phyloP scores from a whole-genome alignment of 768 basidiomycete species.

The Naganishia antarctica region DNA sequence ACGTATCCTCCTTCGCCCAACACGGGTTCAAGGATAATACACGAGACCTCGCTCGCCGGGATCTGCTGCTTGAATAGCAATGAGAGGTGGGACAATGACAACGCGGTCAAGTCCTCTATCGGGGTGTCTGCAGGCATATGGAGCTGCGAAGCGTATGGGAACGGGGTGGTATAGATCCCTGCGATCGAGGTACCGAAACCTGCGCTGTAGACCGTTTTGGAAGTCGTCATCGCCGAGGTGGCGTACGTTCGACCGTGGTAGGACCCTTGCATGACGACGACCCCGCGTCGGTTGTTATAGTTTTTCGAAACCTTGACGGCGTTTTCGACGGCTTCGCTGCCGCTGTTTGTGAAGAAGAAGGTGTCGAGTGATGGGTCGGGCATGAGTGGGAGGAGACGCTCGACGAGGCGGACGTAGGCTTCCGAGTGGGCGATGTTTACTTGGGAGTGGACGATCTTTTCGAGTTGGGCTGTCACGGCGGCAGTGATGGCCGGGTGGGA shows the following conservation, averaged over 20 bases:
- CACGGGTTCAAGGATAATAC: constrained; percentile 88
- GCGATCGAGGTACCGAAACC: constrained; percentile 81
- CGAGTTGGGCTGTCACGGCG: constrained; percentile 39
- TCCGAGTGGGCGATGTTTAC: constrained; percentile 79
- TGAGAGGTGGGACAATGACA: constrained; percentile 74
- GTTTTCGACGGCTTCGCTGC: constrained; percentile 77
- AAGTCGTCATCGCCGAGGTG: constrained; percentile 84
- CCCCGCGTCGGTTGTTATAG: constrained; percentile 74
- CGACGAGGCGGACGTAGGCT: constrained; percentile 80
- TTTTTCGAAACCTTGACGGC: constrained; percentile 78
- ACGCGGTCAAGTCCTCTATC: constrained; percentile 57
- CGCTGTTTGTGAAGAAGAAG: constrained; percentile 97
- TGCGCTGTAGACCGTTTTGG: constrained; percentile 84
- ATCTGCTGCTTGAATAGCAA: constrained; percentile 75
- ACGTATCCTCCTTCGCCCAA: constrained; percentile 96
- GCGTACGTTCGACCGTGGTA: constrained; percentile 93
- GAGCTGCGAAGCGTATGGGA: constrained; percentile 89
- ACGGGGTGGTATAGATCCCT: constrained; percentile 73
- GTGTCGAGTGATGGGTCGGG: constrained; percentile 84
- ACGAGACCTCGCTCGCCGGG: constrained; percentile 77
- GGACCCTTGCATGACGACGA: constrained; percentile 74
- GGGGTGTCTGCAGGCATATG: constrained; percentile 59
- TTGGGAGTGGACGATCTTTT: constrained; percentile 42
- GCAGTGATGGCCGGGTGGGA: constrained; percentile 43
- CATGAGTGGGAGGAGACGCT: constrained; percentile 80